These are phyloP conservation scores for Coemansia sp. DNA, from an alignment of 192 early-diverging fungal genomes.

Conservation along the genomic window DNA sequence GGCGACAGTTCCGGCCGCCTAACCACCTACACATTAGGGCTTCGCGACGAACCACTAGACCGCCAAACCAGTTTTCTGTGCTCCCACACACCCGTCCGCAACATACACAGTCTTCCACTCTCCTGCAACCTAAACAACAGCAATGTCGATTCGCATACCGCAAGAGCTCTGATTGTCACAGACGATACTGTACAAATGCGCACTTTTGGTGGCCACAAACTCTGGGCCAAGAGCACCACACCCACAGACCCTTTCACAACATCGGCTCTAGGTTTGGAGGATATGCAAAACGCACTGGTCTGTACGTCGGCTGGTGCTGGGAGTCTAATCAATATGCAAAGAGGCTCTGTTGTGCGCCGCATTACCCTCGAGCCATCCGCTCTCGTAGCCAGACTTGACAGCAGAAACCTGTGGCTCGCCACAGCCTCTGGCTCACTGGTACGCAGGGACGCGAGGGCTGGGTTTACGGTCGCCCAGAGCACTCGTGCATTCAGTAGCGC, in stretches of 20 bases:
- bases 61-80: slow-evolving; percentile 71
- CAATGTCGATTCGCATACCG: too few species aligned
- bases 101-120: slow-evolving; percentile 56
- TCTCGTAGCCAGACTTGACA: background rate
- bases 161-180: slow-evolving; percentile 66
- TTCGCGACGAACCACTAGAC: slow-evolving; percentile 45
- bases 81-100: slow-evolving; percentile 61
- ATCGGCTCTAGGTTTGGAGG: slow-evolving; percentile 1
- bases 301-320: slow-evolving; percentile 35
- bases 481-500: slow-evolving; percentile 10
- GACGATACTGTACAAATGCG: slow-evolving; percentile 61
- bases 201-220: slow-evolving; percentile 51
- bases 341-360: slow-evolving; percentile 15
- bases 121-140: slow-evolving; percentile 25
- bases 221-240: slow-evolving; percentile 39
- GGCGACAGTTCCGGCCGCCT: slow-evolving; percentile 80
- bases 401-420: slow-evolving; percentile 10
- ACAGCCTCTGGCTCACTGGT: slow-evolving; percentile 22
- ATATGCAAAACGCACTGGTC: slow-evolving; percentile 39
- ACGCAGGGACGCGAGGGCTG: slow-evolving; percentile 26
- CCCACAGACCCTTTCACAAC: slow-evolving; percentile 50
- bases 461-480: slow-evolving; percentile 8
- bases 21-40: slow-evolving; percentile 55
- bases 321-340: slow-evolving; percentile 28
- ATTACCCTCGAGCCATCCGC: slow-evolving; percentile 16